Conservation (phyloP, 148 eudicot genomes). For the Limonium bicolor region DNA sequence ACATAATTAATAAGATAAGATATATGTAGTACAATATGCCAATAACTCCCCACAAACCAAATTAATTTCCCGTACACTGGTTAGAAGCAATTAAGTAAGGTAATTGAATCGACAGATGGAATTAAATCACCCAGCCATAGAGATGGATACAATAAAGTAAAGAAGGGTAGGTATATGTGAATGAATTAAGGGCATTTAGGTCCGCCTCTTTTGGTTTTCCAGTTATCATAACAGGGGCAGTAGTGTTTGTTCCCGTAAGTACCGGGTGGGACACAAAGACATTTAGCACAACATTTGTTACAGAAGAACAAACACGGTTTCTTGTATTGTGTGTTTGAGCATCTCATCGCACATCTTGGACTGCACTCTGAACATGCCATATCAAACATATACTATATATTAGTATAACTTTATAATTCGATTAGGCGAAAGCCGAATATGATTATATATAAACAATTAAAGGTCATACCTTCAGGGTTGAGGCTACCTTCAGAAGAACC, state of each 20-base stretch:
- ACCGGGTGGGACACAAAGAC: slow-evolving; percentile 3
- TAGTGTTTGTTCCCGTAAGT: slow-evolving; percentile 1
- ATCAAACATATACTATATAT: not conserved
- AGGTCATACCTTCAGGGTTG: not conserved
- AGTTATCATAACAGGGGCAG: slow-evolving; percentile 5
- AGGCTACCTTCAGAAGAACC: not conserved
- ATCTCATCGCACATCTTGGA: slow-evolving; percentile 3
- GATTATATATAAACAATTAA: not conserved
- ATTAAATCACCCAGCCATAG: too few species aligned
- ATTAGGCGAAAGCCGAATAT: too few species aligned
- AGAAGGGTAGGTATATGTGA: too few species aligned
- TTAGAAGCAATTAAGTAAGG: too few species aligned
- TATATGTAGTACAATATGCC: too few species aligned
- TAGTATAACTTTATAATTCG: not conserved
- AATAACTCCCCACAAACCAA: too few species aligned
- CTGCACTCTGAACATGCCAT: not conserved
- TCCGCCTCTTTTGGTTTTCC: slow-evolving; percentile 8
- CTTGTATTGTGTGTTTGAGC: slow-evolving; percentile 5
- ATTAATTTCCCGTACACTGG: too few species aligned
- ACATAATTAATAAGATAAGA: too few species aligned
- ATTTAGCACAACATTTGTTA: slow-evolving; percentile 5
- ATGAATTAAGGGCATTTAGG: slow-evolving; percentile 6
- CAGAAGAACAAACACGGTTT: slow-evolving; percentile 5
- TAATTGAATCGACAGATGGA: too few species aligned
- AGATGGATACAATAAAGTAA: too few species aligned